Percentiles rank a stretch among this genome's conserved stretches.
These are phyloP conservation scores for Aspergillus amoenus DNA, from an alignment of 2,329 filamentous ascomycete species.

Conservation along the genomic window DNA sequence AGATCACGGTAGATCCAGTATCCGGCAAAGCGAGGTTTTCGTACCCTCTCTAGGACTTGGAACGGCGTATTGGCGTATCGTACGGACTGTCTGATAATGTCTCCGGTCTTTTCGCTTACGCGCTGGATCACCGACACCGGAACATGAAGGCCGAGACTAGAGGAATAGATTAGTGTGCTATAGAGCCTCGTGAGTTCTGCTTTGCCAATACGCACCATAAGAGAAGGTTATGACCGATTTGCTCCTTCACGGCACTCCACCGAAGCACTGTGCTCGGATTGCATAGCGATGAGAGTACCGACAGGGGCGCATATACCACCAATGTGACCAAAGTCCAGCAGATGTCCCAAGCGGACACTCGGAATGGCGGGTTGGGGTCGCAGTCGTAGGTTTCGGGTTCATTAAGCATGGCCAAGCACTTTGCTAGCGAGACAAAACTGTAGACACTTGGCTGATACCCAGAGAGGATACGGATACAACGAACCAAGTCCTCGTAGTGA, in stretches of 20 bases:
- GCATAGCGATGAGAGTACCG: conserved; percentile 5
- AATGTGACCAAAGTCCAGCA: conserved; percentile 2
- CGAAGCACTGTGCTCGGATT: not conserved
- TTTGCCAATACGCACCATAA: conserved; percentile 1
- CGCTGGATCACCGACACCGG: conserved; percentile 9
- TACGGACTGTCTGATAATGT: not conserved
- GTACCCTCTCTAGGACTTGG: not conserved
- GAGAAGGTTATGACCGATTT: conserved; percentile 6
- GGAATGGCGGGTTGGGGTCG: not conserved
- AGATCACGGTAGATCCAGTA: conserved; percentile 9
- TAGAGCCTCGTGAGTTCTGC: not conserved
- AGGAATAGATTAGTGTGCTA: not conserved
- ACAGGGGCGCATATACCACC: conserved; percentile 7
- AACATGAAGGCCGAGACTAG: conserved; percentile 6
- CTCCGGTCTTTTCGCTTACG: not conserved
- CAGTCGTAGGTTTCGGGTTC: not conserved
- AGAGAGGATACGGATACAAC: too few species aligned
- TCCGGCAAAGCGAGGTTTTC: conserved; percentile 3
- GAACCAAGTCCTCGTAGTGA: too few species aligned
- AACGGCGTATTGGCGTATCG: conserved; percentile 7
- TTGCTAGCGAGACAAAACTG: not conserved
- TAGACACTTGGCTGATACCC: not conserved
- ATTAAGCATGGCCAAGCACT: too few species aligned
- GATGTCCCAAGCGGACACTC: conserved; percentile 9
- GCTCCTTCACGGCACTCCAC: conserved; percentile 1